Conservation (phyloP, 495 filamentous ascomycete genomes). For the Thermothielavioides terrestris region DNA sequence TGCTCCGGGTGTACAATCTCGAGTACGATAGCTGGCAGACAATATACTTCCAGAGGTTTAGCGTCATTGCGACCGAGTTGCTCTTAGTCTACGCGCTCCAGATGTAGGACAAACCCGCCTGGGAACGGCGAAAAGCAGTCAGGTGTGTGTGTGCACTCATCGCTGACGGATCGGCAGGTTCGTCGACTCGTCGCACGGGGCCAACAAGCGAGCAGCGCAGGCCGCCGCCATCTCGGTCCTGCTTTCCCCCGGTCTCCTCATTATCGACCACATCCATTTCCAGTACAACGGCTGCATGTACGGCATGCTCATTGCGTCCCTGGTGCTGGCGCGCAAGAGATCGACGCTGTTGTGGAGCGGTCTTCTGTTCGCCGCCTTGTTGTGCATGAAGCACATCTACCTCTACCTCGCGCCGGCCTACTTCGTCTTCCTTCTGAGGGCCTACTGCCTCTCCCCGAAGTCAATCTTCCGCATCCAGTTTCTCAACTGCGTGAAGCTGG, state of each 20-base stretch:
- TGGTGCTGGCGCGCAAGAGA: constrained; percentile 69
- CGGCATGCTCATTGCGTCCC: constrained; percentile 74
- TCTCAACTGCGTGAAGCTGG: constrained; percentile 74
- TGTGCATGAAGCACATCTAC: constrained; percentile 98
- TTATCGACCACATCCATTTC: constrained; percentile 98
- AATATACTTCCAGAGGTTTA: constrained; percentile 81
- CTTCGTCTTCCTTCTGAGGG: constrained; percentile 80
- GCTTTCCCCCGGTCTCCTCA: constrained; percentile 84
- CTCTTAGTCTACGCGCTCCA: constrained; percentile 77
- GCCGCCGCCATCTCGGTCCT: constrained; percentile 82
- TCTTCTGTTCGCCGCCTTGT: constrained; percentile 68
- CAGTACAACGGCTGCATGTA: constrained; percentile 98
- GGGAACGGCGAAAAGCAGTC: too few relatives aligned
- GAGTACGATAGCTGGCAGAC: constrained; percentile 85
- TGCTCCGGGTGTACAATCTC: constrained; percentile 75
- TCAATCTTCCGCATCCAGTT: constrained; percentile 70
- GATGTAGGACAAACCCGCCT: too few relatives aligned
- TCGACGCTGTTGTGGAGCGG: constrained; percentile 72
- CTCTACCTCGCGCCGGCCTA: constrained; percentile 94
- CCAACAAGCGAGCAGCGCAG: constrained; percentile 69
- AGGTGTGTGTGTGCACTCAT: too few relatives aligned
- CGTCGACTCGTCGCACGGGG: constrained; percentile 54
- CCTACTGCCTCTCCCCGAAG: constrained; percentile 76
- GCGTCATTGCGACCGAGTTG: constrained; percentile 81
- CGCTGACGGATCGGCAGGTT: constrained; percentile 46